phyloP scores from a whole-genome alignment of 176 grass and related monocot species.

The Aegilops bicornis region DNA sequence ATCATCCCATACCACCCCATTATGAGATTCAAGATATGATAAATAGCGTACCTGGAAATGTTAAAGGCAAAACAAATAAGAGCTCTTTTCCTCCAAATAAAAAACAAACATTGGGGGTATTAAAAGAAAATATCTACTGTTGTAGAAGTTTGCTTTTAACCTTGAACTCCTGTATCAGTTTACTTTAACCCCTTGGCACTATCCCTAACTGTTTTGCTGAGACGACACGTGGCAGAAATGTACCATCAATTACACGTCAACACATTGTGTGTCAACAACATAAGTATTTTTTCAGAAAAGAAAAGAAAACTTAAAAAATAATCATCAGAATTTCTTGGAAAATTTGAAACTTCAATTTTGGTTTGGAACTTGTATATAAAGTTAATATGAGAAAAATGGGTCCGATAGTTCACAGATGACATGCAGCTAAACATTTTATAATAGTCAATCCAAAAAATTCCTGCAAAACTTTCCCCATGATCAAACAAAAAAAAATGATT shows the following conservation, averaged over 20 bases:
- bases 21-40: neutral
- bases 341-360: neutral
- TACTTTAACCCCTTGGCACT: neutral
- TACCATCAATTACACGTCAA: neutral
- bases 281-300: neutral
- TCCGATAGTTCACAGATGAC: neutral
- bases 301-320: neutral
- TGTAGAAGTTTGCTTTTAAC: neutral
- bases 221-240: neutral
- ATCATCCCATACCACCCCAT: neutral
- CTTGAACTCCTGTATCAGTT: neutral
- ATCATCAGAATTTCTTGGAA: neutral
- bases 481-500: neutral
- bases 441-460: neutral
- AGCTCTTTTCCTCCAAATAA: neutral
- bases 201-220: neutral
- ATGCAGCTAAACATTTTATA: neutral
- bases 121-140: neutral
- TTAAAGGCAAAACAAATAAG: neutral
- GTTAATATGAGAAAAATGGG: neutral
- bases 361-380: neutral
- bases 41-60: neutral
- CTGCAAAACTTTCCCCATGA: neutral
- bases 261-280: neutral
- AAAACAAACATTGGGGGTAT: neutral